These are phyloP conservation scores for Cryptosporidium sp. DNA, from an alignment of 169 alveolate species.

Conservation along the genomic window DNA sequence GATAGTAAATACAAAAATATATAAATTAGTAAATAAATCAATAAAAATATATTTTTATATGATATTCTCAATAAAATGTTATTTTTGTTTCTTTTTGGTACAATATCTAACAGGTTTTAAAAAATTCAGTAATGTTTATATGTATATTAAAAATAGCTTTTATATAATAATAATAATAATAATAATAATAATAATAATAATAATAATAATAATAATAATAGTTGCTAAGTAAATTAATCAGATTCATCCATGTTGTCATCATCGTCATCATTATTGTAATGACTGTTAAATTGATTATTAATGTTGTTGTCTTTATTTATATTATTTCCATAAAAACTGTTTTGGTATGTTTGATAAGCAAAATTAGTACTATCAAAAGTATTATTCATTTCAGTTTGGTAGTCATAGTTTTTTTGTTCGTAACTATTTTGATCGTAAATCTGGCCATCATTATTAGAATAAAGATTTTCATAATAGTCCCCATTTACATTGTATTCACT, in stretches of 20 bases:
- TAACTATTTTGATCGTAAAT: background rate
- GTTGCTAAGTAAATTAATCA: background rate
- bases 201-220: too few relatives aligned
- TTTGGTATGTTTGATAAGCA: background rate
- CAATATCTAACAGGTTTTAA: too few relatives aligned
- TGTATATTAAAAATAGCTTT: background rate
- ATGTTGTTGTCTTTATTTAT: background rate
- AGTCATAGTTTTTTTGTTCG: background rate
- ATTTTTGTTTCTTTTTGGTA: background rate
- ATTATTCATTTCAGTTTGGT: background rate
- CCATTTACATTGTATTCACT: background rate
- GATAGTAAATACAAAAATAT: background rate
- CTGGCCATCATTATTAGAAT: slow-evolving; percentile 4
- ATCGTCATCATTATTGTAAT: slow-evolving; percentile 19
- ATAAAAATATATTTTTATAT: background rate
- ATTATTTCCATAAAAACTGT: background rate
- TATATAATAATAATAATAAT: too few relatives aligned
- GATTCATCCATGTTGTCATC: slow-evolving; percentile 73
- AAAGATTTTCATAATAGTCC: slow-evolving; percentile 24
- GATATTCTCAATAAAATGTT: background rate
- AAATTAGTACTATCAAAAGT: background rate
- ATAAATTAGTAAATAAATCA: background rate
- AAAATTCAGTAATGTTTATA: too few relatives aligned
- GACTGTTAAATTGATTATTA: background rate
- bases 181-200: background rate